A percentile compares a stretch with the other conserved stretches of the same genome.
Conservation (phyloP, 257 asterid genomes). For the Salvia rosmarinus region DNA sequence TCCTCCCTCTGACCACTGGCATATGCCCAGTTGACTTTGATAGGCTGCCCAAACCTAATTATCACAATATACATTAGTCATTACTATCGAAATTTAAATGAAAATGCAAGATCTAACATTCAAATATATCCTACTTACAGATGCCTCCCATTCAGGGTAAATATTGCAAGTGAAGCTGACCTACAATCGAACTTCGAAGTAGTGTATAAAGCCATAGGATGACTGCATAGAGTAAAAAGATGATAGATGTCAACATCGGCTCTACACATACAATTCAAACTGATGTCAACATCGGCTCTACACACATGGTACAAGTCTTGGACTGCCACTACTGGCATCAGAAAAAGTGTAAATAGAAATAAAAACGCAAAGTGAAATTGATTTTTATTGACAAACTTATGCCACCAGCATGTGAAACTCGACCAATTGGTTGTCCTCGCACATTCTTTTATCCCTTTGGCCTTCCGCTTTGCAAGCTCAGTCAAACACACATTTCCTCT, state of each 20-base stretch:
- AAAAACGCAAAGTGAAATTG: conserved; percentile 7
- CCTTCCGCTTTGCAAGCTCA: no score
- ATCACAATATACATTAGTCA: conserved; percentile 9
- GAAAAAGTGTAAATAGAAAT: neutral
- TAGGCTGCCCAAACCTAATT: conserved; percentile 93
- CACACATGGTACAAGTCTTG: conserved; percentile 21
- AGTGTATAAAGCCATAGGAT: conserved; percentile 68
- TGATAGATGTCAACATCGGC: conserved; percentile 27
- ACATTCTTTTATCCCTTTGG: no score
- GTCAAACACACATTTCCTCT: no score
- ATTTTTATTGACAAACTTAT: neutral
- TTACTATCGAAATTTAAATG: conserved; percentile 11
- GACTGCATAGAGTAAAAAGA: conserved; percentile 49
- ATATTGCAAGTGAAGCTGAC: conserved; percentile 62
- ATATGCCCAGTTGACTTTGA: conserved; percentile 94
- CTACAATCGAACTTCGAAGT: conserved; percentile 55
- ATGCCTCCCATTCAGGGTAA: conserved; percentile 63
- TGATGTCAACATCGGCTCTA: neutral
- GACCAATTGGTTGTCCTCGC: no score
- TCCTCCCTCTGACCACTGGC: conserved; percentile 95
- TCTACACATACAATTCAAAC: conserved; percentile 23
- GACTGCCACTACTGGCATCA: conserved; percentile 4
- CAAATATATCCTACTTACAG: conserved; percentile 54
- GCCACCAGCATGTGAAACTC: neutral
- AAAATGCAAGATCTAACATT: conserved; percentile 10